Conservation (phyloP, 805 yeast genomes). For the Candida succiphila region DNA sequence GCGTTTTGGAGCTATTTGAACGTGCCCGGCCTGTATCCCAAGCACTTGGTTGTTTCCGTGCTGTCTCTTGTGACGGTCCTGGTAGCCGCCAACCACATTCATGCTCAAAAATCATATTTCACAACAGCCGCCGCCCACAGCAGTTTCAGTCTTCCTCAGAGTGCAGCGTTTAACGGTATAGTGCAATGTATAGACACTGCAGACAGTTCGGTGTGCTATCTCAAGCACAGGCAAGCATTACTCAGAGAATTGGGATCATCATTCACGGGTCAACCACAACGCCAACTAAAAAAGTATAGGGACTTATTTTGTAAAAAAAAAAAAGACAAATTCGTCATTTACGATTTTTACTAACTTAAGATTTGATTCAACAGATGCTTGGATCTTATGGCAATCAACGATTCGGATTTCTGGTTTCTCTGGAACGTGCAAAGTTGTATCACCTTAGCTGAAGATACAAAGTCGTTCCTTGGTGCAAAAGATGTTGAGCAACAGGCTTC, state of each 20-base stretch:
- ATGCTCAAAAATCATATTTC: no score
- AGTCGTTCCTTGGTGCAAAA: neutral
- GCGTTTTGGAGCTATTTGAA: no score
- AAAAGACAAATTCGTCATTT: no score
- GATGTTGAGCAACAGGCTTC: neutral
- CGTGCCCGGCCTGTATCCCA: no score
- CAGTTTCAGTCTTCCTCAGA: no score
- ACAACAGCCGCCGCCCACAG: no score
- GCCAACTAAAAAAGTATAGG: no score
- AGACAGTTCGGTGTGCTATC: slow-evolving; percentile 14
- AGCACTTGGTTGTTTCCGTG: no score
- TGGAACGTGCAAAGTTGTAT: slow-evolving; percentile 19
- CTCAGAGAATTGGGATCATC: slow-evolving; percentile 2
- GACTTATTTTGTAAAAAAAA: no score
- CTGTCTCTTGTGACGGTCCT: no score
- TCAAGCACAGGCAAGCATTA: slow-evolving; percentile 3
- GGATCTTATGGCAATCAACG: slow-evolving; percentile 4
- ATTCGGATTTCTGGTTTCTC: slow-evolving; percentile 14
- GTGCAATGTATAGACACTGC: slow-evolving; percentile 13
- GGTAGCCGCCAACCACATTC: no score
- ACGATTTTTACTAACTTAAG: neutral
- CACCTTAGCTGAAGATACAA: slow-evolving; percentile 7
- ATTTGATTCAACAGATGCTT: slow-evolving; percentile 9
- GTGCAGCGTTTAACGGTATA: slow-evolving; percentile 4
- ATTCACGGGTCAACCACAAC: neutral